Base-by-base conservation (phyloP, 495 filamentous ascomycete genomes). In the Lophium mytilinum region DNA sequence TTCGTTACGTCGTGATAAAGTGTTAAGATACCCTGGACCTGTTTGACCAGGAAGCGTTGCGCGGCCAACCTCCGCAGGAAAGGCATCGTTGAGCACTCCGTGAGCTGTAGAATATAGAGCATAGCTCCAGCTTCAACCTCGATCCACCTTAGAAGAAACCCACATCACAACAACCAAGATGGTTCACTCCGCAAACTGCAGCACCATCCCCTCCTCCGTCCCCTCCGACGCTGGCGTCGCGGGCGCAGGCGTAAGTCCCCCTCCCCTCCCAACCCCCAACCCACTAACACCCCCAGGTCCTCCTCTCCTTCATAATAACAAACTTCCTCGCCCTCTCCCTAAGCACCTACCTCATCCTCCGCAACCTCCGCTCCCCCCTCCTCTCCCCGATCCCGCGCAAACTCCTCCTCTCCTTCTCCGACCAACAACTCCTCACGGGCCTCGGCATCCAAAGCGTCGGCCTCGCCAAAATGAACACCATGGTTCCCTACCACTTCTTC, bases 401-500 rank as follows among this genome's bases (percentile, higher is more conserved):
- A 60, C 71, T 83, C 1, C 75, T 83, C 37, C 73, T 72, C 63
- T 72, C 75, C 61, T 78, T 80, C 71, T 78, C 75, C 34, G 80
- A 83, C 69, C 79, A 82, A 64, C 80, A 82, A 68, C 78, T 83
- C 70, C 69, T 82, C 34, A 78, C 77, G 2, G 80, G 80, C 45
- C 81, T 83, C 70, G 79, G 78, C 18, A 76, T 83, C 60, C 80
- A 79, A 63, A 61, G 66, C 61, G 72, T 82, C 37, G 80, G 75
- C 9, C 71, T 83, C 0, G 73, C 73, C 0, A 77, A 78, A 62
- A 69, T 73, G 19, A 41, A 70, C 18, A 66, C 70, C n/a, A 72
- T 83, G 58, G 69, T 78, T 9, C 73, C 78, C 0, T 83, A 83
- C 69, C 80, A 83, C 66, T 81, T 82, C 69, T 82, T 83, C 69